phyloP scores from a whole-genome alignment of 768 basidiomycete species.

The Leccinum broughii region DNA sequence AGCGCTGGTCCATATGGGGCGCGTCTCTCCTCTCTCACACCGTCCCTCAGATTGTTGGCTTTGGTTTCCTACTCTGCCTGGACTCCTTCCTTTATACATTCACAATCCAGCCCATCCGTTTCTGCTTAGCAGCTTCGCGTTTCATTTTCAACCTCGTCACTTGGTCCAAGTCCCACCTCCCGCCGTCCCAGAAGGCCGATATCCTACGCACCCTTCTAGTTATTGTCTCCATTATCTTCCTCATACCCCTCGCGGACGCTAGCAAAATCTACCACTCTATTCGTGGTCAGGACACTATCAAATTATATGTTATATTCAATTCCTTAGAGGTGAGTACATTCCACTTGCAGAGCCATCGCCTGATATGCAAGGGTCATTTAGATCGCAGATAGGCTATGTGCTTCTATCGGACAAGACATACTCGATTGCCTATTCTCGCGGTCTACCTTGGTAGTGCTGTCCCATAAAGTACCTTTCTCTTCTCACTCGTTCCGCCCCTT shows the following conservation, averaged over 20 bases:
- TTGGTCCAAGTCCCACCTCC: slow-evolving; percentile 55
- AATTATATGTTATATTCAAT: slow-evolving; percentile 98
- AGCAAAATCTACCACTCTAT: slow-evolving; percentile 99
- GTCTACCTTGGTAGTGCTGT: slow-evolving; percentile 78
- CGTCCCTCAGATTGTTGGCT: slow-evolving; percentile 71
- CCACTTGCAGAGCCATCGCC: neutral
- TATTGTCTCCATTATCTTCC: slow-evolving; percentile 66
- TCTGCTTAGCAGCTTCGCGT: slow-evolving; percentile 60
- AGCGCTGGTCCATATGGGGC: slow-evolving; percentile 8
- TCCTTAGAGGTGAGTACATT: slow-evolving; percentile 81
- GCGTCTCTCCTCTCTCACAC: slow-evolving; percentile 7
- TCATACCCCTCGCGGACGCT: slow-evolving; percentile 86
- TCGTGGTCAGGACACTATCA: slow-evolving; percentile 97
- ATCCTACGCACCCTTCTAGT: slow-evolving; percentile 82
- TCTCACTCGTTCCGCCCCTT: slow-evolving; percentile 75
- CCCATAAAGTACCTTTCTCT: slow-evolving; percentile 59
- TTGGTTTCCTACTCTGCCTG: slow-evolving; percentile 91
- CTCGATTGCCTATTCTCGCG: slow-evolving; percentile 95
- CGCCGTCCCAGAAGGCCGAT: slow-evolving; percentile 91
- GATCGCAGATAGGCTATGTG: slow-evolving; percentile 94
- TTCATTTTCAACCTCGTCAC: slow-evolving; percentile 52
- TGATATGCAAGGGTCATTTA: slow-evolving; percentile 30
- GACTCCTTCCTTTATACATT: slow-evolving; percentile 98
- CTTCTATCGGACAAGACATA: slow-evolving; percentile 96
- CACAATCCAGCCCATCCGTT: slow-evolving; percentile 94